Evolutionary conservation across 306 rosid genomes (phyloP).

Genomic region (Quercus alba): DNA sequence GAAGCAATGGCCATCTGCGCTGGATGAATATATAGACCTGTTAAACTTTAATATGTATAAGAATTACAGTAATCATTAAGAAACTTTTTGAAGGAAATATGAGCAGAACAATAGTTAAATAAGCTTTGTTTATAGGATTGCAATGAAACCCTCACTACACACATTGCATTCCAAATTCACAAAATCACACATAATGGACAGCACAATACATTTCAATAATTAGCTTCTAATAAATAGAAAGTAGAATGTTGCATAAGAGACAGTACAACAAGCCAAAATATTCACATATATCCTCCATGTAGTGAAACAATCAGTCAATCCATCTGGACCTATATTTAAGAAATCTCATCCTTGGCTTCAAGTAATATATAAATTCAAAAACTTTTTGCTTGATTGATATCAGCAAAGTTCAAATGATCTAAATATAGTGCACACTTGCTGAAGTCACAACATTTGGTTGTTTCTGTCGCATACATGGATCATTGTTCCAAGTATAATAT

Average conservation of each 20-base stretch:
- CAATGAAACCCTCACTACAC: not conserved
- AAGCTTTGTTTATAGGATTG: too few species aligned
- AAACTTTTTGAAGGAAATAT: not conserved
- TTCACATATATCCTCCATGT: not conserved
- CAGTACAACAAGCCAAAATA: not conserved
- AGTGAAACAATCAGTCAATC: not conserved
- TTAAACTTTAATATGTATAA: slow-evolving; percentile 33
- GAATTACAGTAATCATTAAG: not conserved
- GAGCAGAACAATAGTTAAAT: not conserved
- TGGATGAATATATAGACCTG: slow-evolving; percentile 56
- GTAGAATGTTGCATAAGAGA: not conserved
- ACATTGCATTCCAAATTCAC: not conserved
- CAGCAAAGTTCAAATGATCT: not conserved
- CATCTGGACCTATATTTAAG: not conserved
- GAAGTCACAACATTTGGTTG: not conserved
- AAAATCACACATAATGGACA: not conserved
- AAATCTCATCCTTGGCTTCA: not conserved
- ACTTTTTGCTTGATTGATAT: not conserved
- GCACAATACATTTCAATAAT: not conserved
- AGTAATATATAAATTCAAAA: not conserved
- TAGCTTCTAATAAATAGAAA: not conserved
- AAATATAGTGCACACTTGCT: not conserved
- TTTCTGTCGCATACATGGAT: not conserved
- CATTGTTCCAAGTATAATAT: not conserved
- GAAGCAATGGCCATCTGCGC: slow-evolving; percentile 99